phyloP scores from a whole-genome alignment of 495 filamentous ascomycete species.

The Delitschia confertaspora region DNA sequence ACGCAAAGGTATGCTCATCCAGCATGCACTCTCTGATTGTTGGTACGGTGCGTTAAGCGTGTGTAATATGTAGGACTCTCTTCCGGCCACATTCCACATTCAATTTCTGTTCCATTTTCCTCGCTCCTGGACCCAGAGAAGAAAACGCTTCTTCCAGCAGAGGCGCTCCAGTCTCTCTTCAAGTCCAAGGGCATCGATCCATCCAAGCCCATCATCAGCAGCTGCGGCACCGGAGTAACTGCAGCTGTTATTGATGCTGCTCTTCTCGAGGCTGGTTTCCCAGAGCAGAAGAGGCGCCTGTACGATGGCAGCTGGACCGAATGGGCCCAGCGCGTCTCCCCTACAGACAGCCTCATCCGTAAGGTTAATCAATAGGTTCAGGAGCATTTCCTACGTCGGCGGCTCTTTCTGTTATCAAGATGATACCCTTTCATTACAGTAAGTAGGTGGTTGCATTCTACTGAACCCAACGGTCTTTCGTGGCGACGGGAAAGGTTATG shows the following conservation, averaged over 20 bases:
- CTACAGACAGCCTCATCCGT: conserved; percentile 50
- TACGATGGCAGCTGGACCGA: conserved; percentile 99
- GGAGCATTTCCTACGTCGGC: neutral
- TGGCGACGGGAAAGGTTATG: too few relatives aligned
- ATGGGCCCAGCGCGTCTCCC: conserved; percentile 64
- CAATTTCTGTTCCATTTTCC: conserved; percentile 72
- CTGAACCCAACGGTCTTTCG: too few relatives aligned
- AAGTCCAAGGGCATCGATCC: conserved; percentile 66
- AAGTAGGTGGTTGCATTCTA: too few relatives aligned
- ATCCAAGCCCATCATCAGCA: conserved; percentile 75
- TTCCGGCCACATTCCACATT: conserved; percentile 85
- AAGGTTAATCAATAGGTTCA: conserved; percentile 30
- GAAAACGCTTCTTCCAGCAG: conserved; percentile 65
- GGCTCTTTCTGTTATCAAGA: too few relatives aligned
- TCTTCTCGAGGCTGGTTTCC: conserved; percentile 64
- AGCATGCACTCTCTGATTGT: neutral
- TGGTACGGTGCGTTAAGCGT: neutral
- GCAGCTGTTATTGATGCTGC: conserved; percentile 90
- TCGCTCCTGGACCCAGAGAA: conserved; percentile 72
- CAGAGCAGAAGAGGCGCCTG: conserved; percentile 54
- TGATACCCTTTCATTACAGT: too few relatives aligned
- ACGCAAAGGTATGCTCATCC: conserved; percentile 44
- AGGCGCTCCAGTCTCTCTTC: conserved; percentile 68
- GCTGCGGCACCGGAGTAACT: conserved; percentile 90
- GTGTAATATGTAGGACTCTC: conserved; percentile 46